These are phyloP conservation scores for Talaromyces rugulosus DNA, from an alignment of 2,329 filamentous ascomycete species.

Conservation along the genomic window DNA sequence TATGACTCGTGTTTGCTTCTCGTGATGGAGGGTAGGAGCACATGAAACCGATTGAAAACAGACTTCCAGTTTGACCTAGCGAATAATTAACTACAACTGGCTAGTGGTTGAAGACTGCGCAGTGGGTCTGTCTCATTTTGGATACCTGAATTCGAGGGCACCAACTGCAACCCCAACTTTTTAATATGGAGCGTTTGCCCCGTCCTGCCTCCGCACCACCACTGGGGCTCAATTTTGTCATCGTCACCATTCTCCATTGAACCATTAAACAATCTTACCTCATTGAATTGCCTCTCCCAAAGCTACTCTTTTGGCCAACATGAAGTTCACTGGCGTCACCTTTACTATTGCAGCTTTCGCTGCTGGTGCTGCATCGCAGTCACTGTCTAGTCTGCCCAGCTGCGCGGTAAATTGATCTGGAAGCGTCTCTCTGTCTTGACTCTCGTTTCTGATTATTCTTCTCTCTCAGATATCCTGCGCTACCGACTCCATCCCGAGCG, in stretches of 20 bases:
- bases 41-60: background rate
- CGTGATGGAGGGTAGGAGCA: background rate
- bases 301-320: background rate
- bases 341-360: constrained; percentile 51
- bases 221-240: background rate
- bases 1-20: no score
- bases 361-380: constrained; percentile 45
- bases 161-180: background rate
- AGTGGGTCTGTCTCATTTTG: background rate
- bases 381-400: constrained; percentile 41
- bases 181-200: background rate
- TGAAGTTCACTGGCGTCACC: constrained; percentile 31
- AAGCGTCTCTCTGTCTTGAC: background rate
- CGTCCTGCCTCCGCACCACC: background rate
- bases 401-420: constrained; percentile 51
- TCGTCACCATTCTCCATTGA: background rate
- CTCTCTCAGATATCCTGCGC: constrained; percentile 34
- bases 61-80: no score
- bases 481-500: constrained; percentile 36
- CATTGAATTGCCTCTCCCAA: background rate
- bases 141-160: background rate
- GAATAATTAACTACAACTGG: background rate
- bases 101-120: background rate
- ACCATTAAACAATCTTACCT: background rate
- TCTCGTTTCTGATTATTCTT: constrained; percentile 6